Conservation (phyloP, 805 yeast genomes). For the Pichia gijzeniarum region DNA sequence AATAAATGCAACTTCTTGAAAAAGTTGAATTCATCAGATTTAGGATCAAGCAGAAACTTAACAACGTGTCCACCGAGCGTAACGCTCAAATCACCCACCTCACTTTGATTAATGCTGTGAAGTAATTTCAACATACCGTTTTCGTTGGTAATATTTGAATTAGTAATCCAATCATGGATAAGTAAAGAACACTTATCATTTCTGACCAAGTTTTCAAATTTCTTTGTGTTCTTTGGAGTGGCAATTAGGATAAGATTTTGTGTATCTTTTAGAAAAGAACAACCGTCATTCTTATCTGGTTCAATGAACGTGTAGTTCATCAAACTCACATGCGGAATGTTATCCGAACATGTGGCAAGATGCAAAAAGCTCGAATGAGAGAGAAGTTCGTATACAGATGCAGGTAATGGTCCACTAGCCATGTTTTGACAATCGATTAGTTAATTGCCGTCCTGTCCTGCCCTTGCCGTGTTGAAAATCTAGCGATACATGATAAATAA, state of each 20-base stretch:
- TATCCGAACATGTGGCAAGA: slow-evolving; percentile 64
- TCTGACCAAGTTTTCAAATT: slow-evolving; percentile 57
- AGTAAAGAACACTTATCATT: slow-evolving; percentile 79
- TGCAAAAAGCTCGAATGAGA: slow-evolving; percentile 68
- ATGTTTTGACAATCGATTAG: neutral
- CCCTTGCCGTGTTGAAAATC: neutral
- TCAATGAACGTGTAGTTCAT: slow-evolving; percentile 81
- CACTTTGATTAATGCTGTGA: slow-evolving; percentile 71
- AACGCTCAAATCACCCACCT: slow-evolving; percentile 73
- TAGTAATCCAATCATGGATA: slow-evolving; percentile 85
- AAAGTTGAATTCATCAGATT: slow-evolving; percentile 45
- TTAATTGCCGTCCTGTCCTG: neutral
- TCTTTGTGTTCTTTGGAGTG: slow-evolving; percentile 64
- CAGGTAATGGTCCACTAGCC: slow-evolving; percentile 25
- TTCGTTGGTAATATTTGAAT: slow-evolving; percentile 20
- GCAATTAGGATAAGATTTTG: slow-evolving; percentile 51
- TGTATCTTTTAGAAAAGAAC: slow-evolving; percentile 15
- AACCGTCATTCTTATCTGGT: slow-evolving; percentile 26
- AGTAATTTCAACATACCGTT: slow-evolving; percentile 48
- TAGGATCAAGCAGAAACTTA: slow-evolving; percentile 38
- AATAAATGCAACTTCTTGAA: slow-evolving; percentile 57
- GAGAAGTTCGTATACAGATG: slow-evolving; percentile 38
- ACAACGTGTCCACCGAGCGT: slow-evolving; percentile 69
- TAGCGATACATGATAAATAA: too few species aligned
- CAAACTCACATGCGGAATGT: slow-evolving; percentile 79